These are phyloP conservation scores for Psilocybe sp. DNA, from an alignment of 768 basidiomycete genomes.

Conservation along the genomic window DNA sequence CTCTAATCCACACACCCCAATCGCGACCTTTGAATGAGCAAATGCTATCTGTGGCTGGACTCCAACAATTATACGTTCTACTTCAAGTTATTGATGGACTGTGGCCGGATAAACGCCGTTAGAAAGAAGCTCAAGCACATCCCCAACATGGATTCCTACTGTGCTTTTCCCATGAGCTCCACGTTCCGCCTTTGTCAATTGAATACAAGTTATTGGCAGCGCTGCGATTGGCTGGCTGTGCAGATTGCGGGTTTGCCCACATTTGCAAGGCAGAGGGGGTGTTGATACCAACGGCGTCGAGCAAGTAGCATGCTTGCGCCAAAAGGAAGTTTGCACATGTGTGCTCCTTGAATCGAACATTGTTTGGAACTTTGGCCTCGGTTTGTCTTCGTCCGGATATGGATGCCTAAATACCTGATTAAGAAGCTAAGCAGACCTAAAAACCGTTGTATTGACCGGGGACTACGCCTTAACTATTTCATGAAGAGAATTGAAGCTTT, in stretches of 20 bases:
- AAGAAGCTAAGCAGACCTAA: neutral
- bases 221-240: too few relatives aligned
- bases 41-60: too few relatives aligned
- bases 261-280: too few relatives aligned
- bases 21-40: too few relatives aligned
- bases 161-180: too few relatives aligned
- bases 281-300: too few relatives aligned
- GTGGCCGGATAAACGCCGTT: conserved; percentile 60
- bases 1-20: too few relatives aligned
- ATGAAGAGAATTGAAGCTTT: too few relatives aligned
- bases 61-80: too few relatives aligned
- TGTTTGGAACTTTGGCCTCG: conserved; percentile 44
- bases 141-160: conserved; percentile 56
- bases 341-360: conserved; percentile 62
- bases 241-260: too few relatives aligned
- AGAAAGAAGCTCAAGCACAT: conserved; percentile 57
- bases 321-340: conserved; percentile 33
- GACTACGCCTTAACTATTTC: conserved; percentile 51
- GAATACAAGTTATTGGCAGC: too few relatives aligned
- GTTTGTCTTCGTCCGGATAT: conserved; percentile 48
- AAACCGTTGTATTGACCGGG: neutral
- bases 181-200: too few relatives aligned
- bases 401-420: conserved; percentile 38
- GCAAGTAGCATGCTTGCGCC: neutral
- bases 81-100: conserved; percentile 52